Conservation (phyloP, 352 stramenopile genomes). For the Phytophthora citricola region DNA sequence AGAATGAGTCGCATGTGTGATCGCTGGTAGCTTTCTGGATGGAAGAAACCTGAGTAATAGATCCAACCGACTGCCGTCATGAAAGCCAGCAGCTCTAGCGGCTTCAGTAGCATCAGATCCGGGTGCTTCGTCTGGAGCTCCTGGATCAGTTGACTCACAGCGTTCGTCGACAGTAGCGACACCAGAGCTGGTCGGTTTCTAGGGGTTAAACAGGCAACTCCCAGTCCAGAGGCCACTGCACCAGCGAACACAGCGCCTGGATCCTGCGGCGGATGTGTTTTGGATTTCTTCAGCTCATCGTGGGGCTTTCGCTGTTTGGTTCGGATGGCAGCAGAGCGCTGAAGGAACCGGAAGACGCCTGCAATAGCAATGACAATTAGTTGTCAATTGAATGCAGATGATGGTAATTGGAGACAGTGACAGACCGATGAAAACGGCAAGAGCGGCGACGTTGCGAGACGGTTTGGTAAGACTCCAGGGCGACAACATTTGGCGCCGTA, state of each 20-base stretch:
- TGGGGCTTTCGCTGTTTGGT: conserved; percentile 4
- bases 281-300: neutral
- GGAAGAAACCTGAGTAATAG: conserved; percentile 65
- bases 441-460: conserved; percentile 51
- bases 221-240: conserved; percentile 41
- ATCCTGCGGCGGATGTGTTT: neutral
- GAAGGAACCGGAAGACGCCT: conserved; percentile 58
- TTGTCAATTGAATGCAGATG: neutral
- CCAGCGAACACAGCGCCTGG: conserved; percentile 27
- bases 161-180: conserved; percentile 60
- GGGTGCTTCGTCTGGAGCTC: conserved; percentile 39
- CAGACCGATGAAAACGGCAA: conserved; percentile 70
- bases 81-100: conserved; percentile 59
- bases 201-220: conserved; percentile 41
- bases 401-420: neutral
- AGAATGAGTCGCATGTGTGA: conserved; percentile 67
- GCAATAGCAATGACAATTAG: neutral
- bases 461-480: conserved; percentile 32
- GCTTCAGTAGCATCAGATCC: conserved; percentile 37
- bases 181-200: conserved; percentile 53
- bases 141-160: conserved; percentile 45
- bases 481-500: conserved; percentile 18
- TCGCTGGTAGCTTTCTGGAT: conserved; percentile 63
- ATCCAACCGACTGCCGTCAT: conserved; percentile 64
- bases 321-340: conserved; percentile 27